phyloP scores from a whole-genome alignment of 1,284 basidiomycete genomes.

The Tylopilus sp. region DNA sequence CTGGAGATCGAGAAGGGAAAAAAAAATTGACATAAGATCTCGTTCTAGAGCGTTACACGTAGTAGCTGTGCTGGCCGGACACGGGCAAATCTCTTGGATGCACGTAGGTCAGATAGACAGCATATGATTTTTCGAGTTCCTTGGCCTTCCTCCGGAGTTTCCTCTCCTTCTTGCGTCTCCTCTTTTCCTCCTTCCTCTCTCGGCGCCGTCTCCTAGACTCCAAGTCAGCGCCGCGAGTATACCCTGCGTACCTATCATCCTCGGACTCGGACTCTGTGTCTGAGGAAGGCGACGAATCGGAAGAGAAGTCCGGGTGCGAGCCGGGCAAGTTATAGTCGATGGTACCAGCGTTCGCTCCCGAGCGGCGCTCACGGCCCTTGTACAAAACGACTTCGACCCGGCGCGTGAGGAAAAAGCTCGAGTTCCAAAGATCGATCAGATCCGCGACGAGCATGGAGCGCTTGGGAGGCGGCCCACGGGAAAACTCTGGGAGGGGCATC shows the following conservation, averaged over 20 bases:
- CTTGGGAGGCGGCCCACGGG: constrained; percentile 47
- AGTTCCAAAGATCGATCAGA: constrained; percentile 74
- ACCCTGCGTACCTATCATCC: constrained; percentile 37
- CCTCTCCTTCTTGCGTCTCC: constrained; percentile 58
- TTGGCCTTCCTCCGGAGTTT: constrained; percentile 54
- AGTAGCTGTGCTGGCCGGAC: constrained; percentile 26
- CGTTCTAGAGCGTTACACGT: constrained; percentile 15
- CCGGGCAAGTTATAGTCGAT: constrained; percentile 52
- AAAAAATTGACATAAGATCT: background rate
- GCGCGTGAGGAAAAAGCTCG: constrained; percentile 64
- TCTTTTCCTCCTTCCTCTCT: constrained; percentile 56
- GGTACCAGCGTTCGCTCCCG: constrained; percentile 53
- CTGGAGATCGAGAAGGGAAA: background rate
- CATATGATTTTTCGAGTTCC: constrained; percentile 57
- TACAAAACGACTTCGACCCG: constrained; percentile 71
- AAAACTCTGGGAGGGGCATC: constrained; percentile 55
- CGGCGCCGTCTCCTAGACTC: constrained; percentile 48
- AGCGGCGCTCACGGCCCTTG: constrained; percentile 70
- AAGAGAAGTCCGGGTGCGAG: constrained; percentile 41
- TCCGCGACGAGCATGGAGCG: constrained; percentile 60
- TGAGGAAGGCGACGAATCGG: constrained; percentile 37
- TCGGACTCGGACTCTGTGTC: constrained; percentile 41
- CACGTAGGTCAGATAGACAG: constrained; percentile 57
- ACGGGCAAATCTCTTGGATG: constrained; percentile 31
- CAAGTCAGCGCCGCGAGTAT: constrained; percentile 39